A percentile compares a stretch with the other conserved stretches of the same genome.
Evolutionary conservation across 805 yeast genomes (phyloP).

Genomic region (Candida dendrica): DNA sequence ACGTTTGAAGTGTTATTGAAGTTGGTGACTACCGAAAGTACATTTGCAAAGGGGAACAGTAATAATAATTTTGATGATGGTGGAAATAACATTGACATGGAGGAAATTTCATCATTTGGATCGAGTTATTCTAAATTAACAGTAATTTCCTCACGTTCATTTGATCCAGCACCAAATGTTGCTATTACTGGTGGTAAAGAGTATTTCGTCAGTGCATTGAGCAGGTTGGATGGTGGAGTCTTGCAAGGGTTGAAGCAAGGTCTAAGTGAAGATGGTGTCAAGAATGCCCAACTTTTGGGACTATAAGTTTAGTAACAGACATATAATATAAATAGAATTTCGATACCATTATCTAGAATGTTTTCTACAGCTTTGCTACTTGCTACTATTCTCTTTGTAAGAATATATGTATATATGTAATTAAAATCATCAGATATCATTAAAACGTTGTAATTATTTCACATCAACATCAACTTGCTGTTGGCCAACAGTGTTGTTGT

Average conservation of each 20-base stretch:
- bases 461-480: background rate
- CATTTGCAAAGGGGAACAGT: conserved; percentile 14
- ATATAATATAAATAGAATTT: too few species aligned
- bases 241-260: background rate
- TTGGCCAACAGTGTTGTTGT: too few species aligned
- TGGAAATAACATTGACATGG: conserved; percentile 41
- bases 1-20: conserved; percentile 38
- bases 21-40: conserved; percentile 29
- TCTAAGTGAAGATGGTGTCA: background rate
- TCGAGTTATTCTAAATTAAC: conserved; percentile 72
- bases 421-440: background rate
- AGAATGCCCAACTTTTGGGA: background rate
- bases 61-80: conserved; percentile 29
- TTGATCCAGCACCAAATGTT: conserved; percentile 48
- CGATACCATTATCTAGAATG: background rate
- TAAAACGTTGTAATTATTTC: background rate
- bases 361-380: background rate
- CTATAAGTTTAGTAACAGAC: background rate
- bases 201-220: conserved; percentile 13
- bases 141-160: conserved; percentile 49
- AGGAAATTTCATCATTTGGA: conserved; percentile 79
- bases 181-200: conserved; percentile 11
- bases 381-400: too few species aligned
- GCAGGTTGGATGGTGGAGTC: conserved; percentile 9
- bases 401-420: too few species aligned